Evolutionary conservation across 2,329 filamentous ascomycete species (phyloP).

Genomic region (Beauveria australis): DNA sequence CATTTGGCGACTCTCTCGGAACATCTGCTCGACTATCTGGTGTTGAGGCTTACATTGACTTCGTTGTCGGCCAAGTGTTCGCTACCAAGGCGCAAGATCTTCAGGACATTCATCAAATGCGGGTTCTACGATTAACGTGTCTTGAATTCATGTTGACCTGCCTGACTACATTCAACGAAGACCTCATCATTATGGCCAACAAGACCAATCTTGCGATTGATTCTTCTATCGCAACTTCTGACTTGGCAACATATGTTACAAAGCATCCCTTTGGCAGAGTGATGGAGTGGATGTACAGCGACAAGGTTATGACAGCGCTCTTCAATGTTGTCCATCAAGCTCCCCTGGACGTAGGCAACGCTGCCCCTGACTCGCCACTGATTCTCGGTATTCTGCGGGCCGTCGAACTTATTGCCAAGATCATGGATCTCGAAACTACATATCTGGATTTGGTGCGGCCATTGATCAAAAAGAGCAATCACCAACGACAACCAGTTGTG

Average conservation of each 20-base stretch:
- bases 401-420: conserved; percentile 75
- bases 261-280: conserved; percentile 89
- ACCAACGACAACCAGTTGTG: conserved; percentile 53
- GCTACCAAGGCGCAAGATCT: conserved; percentile 57
- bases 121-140: conserved; percentile 69
- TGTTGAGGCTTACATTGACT: conserved; percentile 89
- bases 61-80: conserved; percentile 73
- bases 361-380: conserved; percentile 69
- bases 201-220: conserved; percentile 70
- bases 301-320: conserved; percentile 71
- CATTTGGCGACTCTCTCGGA: conserved; percentile 82
- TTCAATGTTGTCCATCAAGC: conserved; percentile 76
- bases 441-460: conserved; percentile 85
- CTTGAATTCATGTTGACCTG: conserved; percentile 76
- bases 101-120: conserved; percentile 58
- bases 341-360: conserved; percentile 60
- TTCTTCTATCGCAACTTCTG: conserved; percentile 62
- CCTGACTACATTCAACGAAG: conserved; percentile 84
- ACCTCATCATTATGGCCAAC: conserved; percentile 78
- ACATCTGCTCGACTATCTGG: conserved; percentile 67
- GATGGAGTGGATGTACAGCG: conserved; percentile 98
- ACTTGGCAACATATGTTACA: conserved; percentile 70
- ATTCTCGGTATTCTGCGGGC: conserved; percentile 70
- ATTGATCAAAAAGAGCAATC: conserved; percentile 58
- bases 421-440: conserved; percentile 81